phyloP scores from a whole-genome alignment of 495 filamentous ascomycete species.

The Penicillium ucsense region DNA sequence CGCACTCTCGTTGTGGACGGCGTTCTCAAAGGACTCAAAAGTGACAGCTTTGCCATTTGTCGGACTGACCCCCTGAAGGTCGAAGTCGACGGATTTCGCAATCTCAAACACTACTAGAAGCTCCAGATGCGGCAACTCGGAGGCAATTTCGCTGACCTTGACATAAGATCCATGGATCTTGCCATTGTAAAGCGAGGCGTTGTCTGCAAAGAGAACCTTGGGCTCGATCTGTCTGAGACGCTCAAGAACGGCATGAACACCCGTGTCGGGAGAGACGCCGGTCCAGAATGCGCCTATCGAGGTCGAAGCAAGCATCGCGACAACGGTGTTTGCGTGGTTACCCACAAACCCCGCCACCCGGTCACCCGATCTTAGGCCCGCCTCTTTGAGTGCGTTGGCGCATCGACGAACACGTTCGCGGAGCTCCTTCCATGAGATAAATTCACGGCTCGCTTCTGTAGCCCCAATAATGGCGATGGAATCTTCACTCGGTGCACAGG shows the following conservation, averaged over 20 bases:
- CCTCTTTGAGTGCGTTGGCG: slow-evolving; percentile 56
- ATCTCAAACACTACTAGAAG: slow-evolving; percentile 63
- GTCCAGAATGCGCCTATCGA: slow-evolving; percentile 86
- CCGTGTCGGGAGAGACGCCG: slow-evolving; percentile 75
- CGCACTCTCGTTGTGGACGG: slow-evolving; percentile 30
- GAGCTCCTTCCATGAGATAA: slow-evolving; percentile 71
- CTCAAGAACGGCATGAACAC: slow-evolving; percentile 72
- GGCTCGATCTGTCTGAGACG: slow-evolving; percentile 75
- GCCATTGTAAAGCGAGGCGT: slow-evolving; percentile 80
- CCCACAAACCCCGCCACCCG: slow-evolving; percentile 79
- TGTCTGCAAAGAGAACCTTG: slow-evolving; percentile 72
- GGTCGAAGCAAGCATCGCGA: slow-evolving; percentile 77
- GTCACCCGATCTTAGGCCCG: slow-evolving; percentile 55
- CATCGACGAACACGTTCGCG: slow-evolving; percentile 66
- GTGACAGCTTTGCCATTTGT: slow-evolving; percentile 39
- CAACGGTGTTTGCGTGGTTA: slow-evolving; percentile 73
- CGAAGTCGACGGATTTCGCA: slow-evolving; percentile 37
- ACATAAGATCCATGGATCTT: slow-evolving; percentile 61
- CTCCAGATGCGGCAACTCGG: slow-evolving; percentile 51
- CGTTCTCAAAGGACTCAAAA: slow-evolving; percentile 42
- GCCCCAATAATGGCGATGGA: slow-evolving; percentile 58
- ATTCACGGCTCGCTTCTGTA: slow-evolving; percentile 58
- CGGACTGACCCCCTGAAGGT: slow-evolving; percentile 37
- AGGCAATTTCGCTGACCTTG: slow-evolving; percentile 65
- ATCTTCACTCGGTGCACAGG: slow-evolving; percentile 45